Evolutionary conservation across 78 protist species (phyloP).

Genomic region (Tieghemostelium lacteum): DNA sequence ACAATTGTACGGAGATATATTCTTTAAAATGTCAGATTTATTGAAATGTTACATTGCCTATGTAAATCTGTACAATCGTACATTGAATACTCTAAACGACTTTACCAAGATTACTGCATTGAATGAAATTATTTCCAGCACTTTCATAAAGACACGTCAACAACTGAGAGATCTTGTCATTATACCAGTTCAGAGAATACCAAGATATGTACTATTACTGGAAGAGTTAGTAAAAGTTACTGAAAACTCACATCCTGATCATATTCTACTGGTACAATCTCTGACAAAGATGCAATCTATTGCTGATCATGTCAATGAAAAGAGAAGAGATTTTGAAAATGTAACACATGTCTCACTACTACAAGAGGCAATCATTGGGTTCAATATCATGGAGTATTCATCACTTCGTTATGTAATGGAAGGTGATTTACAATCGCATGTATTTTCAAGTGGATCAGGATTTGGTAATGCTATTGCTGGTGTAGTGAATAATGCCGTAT

Average conservation of each 20-base stretch:
- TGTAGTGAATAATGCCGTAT: constrained; percentile 35
- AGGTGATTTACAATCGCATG: constrained; percentile 44
- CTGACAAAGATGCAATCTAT: constrained; percentile 61
- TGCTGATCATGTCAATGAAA: constrained; percentile 78
- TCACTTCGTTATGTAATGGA: constrained; percentile 74
- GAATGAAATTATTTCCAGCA: constrained; percentile 10
- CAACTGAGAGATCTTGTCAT: constrained; percentile 69
- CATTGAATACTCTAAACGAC: constrained; percentile 39
- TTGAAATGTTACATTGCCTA: constrained; percentile 72
- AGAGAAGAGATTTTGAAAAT: constrained; percentile 75
- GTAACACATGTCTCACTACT: constrained; percentile 50
- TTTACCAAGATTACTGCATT: constrained; percentile 19
- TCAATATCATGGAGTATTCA: constrained; percentile 65
- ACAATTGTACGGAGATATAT: constrained; percentile 62
- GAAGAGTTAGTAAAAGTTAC: constrained; percentile 72
- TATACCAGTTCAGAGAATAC: constrained; percentile 73
- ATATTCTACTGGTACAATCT: constrained; percentile 15
- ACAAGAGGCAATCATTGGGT: constrained; percentile 69
- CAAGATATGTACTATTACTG: constrained; percentile 60
- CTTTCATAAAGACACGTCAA: constrained; percentile 44
- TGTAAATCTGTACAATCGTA: constrained; percentile 62
- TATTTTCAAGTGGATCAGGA: constrained; percentile 4
- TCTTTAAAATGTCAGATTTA: constrained; percentile 65
- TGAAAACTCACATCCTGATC: constrained; percentile 39
- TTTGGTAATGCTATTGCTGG: constrained; percentile 35